phyloP scores from a whole-genome alignment of 306 rosid genomes.

The Quercus parvula region DNA sequence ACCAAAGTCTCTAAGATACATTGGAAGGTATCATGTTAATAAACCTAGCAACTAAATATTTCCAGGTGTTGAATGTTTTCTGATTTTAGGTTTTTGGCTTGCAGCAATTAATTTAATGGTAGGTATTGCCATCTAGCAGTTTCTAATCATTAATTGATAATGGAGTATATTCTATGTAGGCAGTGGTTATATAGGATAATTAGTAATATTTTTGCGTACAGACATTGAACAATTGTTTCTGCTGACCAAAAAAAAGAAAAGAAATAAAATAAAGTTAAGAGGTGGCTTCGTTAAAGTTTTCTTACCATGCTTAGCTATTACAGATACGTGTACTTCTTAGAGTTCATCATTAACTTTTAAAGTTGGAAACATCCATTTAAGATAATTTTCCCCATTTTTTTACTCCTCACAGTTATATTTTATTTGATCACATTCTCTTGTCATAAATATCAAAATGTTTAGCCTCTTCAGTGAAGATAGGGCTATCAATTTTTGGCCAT shows the following conservation, averaged over 20 bases:
- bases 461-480: not conserved
- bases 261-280: not conserved
- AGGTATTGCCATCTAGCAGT: not conserved
- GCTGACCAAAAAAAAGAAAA: not conserved
- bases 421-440: not conserved
- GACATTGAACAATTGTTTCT: not conserved
- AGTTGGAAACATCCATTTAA: not conserved
- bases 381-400: not conserved
- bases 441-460: not conserved
- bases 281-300: not conserved
- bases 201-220: not conserved
- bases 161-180: not conserved
- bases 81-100: not conserved
- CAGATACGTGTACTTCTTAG: not conserved
- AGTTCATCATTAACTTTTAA: not conserved
- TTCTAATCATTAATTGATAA: not conserved
- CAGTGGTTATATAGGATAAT: not conserved
- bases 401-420: not conserved
- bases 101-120: not conserved
- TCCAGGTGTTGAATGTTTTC: not conserved
- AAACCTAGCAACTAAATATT: not conserved
- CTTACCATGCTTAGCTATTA: not conserved
- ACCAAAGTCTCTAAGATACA: slow-evolving; percentile 89
- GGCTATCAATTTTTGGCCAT: not conserved
- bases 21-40: slow-evolving; percentile 67